A percentile compares a stretch with the other conserved stretches of the same genome.
Conservation (phyloP, 2,329 filamentous ascomycete species). For the Cytospora piceae region DNA sequence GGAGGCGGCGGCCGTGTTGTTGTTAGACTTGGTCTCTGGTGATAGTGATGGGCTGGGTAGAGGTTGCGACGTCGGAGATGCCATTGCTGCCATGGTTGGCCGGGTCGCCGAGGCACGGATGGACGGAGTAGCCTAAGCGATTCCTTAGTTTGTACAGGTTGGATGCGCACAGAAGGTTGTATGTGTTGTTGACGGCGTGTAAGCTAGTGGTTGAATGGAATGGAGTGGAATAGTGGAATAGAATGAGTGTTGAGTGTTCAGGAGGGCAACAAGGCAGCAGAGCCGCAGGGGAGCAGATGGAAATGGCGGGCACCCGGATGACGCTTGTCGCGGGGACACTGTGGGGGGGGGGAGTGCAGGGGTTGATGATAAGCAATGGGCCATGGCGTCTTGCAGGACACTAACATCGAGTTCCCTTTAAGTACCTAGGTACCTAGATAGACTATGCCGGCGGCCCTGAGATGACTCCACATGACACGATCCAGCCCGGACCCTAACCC, state of each 20-base stretch:
- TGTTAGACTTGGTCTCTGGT: background rate
- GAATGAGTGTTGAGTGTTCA: background rate
- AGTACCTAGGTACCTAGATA: too few relatives aligned
- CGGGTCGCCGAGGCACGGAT: background rate
- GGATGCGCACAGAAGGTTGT: background rate
- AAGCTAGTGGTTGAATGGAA: background rate
- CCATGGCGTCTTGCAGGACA: too few relatives aligned
- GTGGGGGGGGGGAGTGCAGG: too few relatives aligned
- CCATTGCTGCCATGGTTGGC: conserved; percentile 19
- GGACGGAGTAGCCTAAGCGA: too few relatives aligned
- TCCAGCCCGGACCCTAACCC: too few relatives aligned
- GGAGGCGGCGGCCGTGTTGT: background rate
- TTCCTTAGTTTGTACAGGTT: background rate
- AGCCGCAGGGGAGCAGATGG: background rate
- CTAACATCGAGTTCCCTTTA: too few relatives aligned
- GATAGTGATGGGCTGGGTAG: conserved; percentile 21
- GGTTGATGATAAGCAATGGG: too few relatives aligned
- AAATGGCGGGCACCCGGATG: background rate
- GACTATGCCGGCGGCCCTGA: too few relatives aligned
- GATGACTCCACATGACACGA: too few relatives aligned
- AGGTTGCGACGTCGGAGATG: conserved; percentile 14
- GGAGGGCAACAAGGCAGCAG: background rate
- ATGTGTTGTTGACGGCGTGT: background rate
- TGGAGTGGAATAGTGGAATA: background rate
- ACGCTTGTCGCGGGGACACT: background rate